Evolutionary conservation across 805 yeast genomes (phyloP).

Genomic region (Candida sonorensis): DNA sequence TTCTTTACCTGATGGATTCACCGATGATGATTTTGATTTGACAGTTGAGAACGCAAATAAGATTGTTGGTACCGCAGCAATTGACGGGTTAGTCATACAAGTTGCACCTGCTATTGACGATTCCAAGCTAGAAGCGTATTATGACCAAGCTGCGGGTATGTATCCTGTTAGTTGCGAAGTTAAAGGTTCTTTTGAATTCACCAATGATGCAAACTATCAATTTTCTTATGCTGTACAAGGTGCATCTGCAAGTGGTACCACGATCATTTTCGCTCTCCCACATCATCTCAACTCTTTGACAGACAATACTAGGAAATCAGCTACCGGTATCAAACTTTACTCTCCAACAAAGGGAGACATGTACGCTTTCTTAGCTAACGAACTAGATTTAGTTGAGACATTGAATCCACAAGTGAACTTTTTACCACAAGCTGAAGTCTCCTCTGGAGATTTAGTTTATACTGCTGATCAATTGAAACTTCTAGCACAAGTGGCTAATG

Average conservation of each 20-base stretch:
- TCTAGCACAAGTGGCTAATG: constrained; percentile 38
- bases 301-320: constrained; percentile 15
- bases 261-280: constrained; percentile 41
- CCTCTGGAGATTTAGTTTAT: constrained; percentile 23
- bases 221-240: constrained; percentile 38
- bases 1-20: constrained; percentile 29
- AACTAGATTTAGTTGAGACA: constrained; percentile 31
- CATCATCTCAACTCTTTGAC: constrained; percentile 37
- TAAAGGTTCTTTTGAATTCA: constrained; percentile 31
- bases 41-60: constrained; percentile 24
- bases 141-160: constrained; percentile 63
- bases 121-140: constrained; percentile 37
- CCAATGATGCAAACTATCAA: constrained; percentile 32
- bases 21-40: constrained; percentile 26
- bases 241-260: constrained; percentile 31
- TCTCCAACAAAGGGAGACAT: constrained; percentile 42
- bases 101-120: constrained; percentile 44
- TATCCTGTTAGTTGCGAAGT: constrained; percentile 36
- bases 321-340: constrained; percentile 30
- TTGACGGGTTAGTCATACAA: constrained; percentile 40
- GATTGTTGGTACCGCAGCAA: constrained; percentile 31
- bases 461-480: constrained; percentile 36
- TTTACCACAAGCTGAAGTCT: constrained; percentile 48
- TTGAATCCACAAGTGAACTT: constrained; percentile 33
- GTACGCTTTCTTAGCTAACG: constrained; percentile 35